A percentile compares a stretch with the other conserved stretches of the same genome.
Evolutionary conservation across 495 filamentous ascomycete species (phyloP).

Genomic region (Xylaria bambusicola): DNA sequence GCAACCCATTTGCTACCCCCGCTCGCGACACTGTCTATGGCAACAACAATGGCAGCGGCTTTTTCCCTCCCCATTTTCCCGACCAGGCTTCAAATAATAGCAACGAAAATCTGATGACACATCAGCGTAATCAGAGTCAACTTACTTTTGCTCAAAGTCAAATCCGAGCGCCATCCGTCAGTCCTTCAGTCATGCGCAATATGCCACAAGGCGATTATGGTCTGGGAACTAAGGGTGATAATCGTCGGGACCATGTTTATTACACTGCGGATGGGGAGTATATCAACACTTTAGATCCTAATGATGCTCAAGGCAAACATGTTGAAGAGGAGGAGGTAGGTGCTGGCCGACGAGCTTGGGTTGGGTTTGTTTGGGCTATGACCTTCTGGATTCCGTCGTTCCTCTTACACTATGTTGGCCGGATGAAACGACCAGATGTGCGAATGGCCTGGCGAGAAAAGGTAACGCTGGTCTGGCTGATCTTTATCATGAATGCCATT

Average conservation of each 20-base stretch:
- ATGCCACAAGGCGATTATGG: slow-evolving; percentile 77
- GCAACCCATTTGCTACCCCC: slow-evolving; percentile 50
- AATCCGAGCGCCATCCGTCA: slow-evolving; percentile 67
- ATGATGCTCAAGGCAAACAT: slow-evolving; percentile 72
- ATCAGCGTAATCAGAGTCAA: slow-evolving; percentile 58
- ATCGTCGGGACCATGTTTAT: slow-evolving; percentile 68
- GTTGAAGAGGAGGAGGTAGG: slow-evolving; percentile 71
- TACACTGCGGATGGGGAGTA: slow-evolving; percentile 64
- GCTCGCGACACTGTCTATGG: slow-evolving; percentile 67
- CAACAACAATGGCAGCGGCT: slow-evolving; percentile 62
- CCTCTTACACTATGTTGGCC: slow-evolving; percentile 72
- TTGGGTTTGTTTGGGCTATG: slow-evolving; percentile 75
- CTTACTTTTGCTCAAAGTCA: slow-evolving; percentile 60
- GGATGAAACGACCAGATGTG: slow-evolving; percentile 97
- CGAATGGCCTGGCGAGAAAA: slow-evolving; percentile 98
- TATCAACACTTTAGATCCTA: slow-evolving; percentile 64
- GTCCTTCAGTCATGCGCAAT: slow-evolving; percentile 70
- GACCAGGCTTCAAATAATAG: slow-evolving; percentile 66
- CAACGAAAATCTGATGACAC: slow-evolving; percentile 65
- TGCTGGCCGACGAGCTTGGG: slow-evolving; percentile 70
- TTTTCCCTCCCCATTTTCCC: slow-evolving; percentile 64
- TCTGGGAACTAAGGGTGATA: slow-evolving; percentile 82
- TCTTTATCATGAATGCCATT: slow-evolving; percentile 77
- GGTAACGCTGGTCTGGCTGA: slow-evolving; percentile 76
- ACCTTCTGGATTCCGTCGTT: slow-evolving; percentile 97